phyloP scores from a whole-genome alignment of 495 filamentous ascomycete species.

The Aspergillus mulundensis region DNA sequence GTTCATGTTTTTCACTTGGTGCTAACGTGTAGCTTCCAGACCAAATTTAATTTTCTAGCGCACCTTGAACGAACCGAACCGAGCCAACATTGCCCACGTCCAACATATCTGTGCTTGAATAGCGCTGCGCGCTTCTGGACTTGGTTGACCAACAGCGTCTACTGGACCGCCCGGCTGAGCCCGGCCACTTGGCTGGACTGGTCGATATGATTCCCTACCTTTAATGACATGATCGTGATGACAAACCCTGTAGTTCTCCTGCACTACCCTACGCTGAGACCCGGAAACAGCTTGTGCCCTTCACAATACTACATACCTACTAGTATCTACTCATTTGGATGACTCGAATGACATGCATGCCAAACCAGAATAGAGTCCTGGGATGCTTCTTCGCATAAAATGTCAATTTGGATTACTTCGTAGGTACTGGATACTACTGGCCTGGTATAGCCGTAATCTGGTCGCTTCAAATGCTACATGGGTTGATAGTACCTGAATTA shows the following conservation, averaged over 20 bases:
- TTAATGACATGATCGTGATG: not conserved
- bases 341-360: not conserved
- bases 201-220: not conserved
- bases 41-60: slow-evolving; percentile 2
- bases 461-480: too few relatives aligned
- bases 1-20: not conserved
- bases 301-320: not conserved
- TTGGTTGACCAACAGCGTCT: not conserved
- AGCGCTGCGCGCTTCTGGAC: not conserved
- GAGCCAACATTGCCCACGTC: not conserved
- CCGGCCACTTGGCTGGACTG: not conserved
- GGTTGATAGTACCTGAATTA: too few relatives aligned
- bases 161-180: not conserved
- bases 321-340: not conserved
- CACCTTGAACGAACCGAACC: not conserved
- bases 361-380: not conserved
- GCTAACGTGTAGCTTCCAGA: not conserved
- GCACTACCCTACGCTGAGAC: not conserved
- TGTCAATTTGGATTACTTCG: too few relatives aligned
- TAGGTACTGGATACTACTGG: too few relatives aligned
- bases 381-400: too few relatives aligned
- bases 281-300: not conserved
- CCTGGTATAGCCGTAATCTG: too few relatives aligned
- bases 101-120: not conserved
- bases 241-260: not conserved